Conservation (phyloP, 148 eudicot species). For the Fagopyrum tataricum region DNA sequence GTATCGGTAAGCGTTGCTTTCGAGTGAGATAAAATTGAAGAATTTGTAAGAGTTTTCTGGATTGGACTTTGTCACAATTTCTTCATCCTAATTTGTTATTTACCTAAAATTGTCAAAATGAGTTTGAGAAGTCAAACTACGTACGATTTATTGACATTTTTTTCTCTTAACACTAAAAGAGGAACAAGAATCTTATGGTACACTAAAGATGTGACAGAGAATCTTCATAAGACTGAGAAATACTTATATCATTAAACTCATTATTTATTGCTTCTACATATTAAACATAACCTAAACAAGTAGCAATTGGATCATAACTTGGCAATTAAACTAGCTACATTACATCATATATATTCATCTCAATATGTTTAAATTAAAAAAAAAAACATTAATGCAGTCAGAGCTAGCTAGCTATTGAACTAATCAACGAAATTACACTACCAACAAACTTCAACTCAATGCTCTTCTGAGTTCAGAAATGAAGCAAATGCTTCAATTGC, state of each 20-base stretch:
- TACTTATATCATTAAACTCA: background rate
- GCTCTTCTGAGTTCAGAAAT: background rate
- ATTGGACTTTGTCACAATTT: too few relatives aligned
- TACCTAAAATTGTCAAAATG: too few relatives aligned
- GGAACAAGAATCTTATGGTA: background rate
- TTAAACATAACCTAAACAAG: background rate
- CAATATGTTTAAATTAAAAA: background rate
- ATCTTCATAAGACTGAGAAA: background rate
- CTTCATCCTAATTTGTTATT: too few relatives aligned
- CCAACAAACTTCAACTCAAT: background rate
- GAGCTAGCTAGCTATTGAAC: slow-evolving; percentile 9
- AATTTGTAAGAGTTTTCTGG: too few relatives aligned
- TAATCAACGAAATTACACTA: background rate
- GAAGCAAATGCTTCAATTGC: slow-evolving; percentile 7
- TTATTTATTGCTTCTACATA: slow-evolving; percentile 7
- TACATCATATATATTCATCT: slow-evolving; percentile 5
- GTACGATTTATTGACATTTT: too few relatives aligned
- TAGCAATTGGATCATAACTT: background rate
- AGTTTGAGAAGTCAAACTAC: too few relatives aligned
- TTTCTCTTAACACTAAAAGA: background rate
- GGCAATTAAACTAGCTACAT: slow-evolving; percentile 7
- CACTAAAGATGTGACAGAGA: background rate
- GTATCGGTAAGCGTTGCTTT: too few relatives aligned
- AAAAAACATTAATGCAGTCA: background rate
- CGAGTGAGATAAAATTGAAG: too few relatives aligned